Conservation (phyloP, 139 green algal species). For the Chlamydomonas urium region DNA sequence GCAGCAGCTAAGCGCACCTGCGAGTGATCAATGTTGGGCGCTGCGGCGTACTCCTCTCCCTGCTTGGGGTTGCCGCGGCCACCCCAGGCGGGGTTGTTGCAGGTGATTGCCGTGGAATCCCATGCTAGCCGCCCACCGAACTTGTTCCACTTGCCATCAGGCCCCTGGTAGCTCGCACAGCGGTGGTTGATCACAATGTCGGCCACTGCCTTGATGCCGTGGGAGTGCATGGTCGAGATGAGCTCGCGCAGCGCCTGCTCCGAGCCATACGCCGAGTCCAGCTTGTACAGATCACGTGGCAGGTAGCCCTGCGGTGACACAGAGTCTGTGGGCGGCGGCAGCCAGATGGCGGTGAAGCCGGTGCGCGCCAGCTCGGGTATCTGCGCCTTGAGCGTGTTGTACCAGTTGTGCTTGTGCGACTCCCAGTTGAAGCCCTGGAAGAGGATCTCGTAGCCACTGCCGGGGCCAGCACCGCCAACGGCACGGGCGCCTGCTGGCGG, state of each 20-base stretch:
- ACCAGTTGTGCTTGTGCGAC: conserved; percentile 67
- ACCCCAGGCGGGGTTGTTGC: conserved; percentile 83
- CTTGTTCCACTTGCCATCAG: conserved; percentile 78
- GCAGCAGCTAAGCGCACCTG: conserved; percentile 32
- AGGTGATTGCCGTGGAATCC: conserved; percentile 73
- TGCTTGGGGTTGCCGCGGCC: conserved; percentile 73
- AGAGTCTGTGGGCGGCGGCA: conserved; percentile 87
- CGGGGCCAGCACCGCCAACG: conserved; percentile 54
- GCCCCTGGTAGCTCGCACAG: conserved; percentile 36
- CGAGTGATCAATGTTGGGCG: conserved; percentile 94
- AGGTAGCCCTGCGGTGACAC: conserved; percentile 89
- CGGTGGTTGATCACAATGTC: conserved; percentile 97
- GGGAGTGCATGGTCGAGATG: conserved; percentile 59
- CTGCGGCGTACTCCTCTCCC: conserved; percentile 84
- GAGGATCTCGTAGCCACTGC: conserved; percentile 89
- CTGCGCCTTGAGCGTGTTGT: conserved; percentile 48
- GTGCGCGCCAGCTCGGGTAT: conserved; percentile 55
- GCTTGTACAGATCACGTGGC: conserved; percentile 66
- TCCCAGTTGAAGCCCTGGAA: conserved; percentile 97
- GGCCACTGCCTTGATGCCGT: conserved; percentile 80
- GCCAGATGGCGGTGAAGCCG: conserved; percentile 90
- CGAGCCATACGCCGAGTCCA: conserved; percentile 54
- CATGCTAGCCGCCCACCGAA: conserved; percentile 91
- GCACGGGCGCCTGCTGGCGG: not conserved
- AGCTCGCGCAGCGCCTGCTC: conserved; percentile 54